phyloP scores from a whole-genome alignment of 2,329 filamentous ascomycete genomes.

The Fusarium liriodendri region DNA sequence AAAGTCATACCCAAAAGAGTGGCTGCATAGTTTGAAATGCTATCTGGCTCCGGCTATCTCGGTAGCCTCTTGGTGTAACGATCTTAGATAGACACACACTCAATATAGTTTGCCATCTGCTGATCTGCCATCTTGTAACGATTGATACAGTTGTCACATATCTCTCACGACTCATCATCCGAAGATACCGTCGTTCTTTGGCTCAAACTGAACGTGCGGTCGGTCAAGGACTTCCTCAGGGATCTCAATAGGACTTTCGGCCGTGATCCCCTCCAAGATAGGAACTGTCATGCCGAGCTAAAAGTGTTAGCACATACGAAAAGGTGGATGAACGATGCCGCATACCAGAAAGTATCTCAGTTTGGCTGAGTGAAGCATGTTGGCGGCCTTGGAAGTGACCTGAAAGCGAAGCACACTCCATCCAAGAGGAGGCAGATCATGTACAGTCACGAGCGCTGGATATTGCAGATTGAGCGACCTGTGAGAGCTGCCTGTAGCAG shows the following conservation, averaged over 20 bases:
- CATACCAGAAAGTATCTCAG: neutral
- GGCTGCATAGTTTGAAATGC: neutral
- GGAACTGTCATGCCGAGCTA: neutral
- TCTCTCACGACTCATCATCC: neutral
- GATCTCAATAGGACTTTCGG: neutral
- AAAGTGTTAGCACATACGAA: neutral
- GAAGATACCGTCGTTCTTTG: neutral
- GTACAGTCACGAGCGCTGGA: neutral
- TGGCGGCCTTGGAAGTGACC: neutral
- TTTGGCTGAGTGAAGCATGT: neutral
- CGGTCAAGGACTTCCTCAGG: neutral
- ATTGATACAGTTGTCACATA: neutral
- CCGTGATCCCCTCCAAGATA: neutral
- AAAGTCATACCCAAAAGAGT: neutral
- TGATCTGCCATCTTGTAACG: neutral
- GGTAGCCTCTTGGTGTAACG: neutral
- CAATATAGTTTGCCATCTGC: neutral
- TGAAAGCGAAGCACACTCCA: neutral
- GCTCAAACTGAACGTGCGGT: neutral
- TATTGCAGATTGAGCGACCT: neutral
- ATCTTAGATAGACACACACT: neutral
- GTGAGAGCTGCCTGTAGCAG: neutral
- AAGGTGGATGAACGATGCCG: neutral
- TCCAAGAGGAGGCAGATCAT: neutral
- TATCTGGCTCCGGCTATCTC: too few species aligned